Evolutionary conservation across 306 rosid genomes (phyloP).

Genomic region (Dryas octopetala): DNA sequence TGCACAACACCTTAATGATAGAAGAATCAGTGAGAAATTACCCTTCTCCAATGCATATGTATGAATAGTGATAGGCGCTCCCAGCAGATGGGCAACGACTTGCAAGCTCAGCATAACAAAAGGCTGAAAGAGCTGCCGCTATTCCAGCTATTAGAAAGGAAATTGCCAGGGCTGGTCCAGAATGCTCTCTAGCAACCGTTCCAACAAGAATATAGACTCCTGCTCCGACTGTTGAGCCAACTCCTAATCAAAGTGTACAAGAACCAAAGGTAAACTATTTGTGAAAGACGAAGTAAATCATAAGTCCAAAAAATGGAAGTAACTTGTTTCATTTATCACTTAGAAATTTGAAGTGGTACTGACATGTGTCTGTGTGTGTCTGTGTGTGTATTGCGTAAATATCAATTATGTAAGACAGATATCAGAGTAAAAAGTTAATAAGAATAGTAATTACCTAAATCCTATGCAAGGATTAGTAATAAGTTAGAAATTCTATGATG

Average conservation of each 20-base stretch:
- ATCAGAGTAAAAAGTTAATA: not conserved
- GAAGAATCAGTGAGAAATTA: constrained; percentile 23
- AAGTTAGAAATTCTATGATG: not conserved
- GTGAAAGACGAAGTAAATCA: not conserved
- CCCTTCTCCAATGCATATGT: constrained; percentile 97
- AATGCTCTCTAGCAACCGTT: constrained; percentile 87
- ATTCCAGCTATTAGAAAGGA: constrained; percentile 89
- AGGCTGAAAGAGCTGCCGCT: constrained; percentile 91
- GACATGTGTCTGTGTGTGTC: not conserved
- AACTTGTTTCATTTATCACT: not conserved
- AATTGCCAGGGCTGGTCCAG: constrained; percentile 83
- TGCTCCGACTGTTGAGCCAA: constrained; percentile 94
- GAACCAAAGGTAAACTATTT: not conserved
- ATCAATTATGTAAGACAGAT: not conserved
- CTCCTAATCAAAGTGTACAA: constrained; percentile 49
- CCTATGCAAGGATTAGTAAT: not conserved
- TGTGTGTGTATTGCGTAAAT: not conserved
- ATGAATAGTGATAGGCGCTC: constrained; percentile 96
- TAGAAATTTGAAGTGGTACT: not conserved
- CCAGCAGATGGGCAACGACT: constrained; percentile 98
- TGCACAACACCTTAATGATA: not conserved
- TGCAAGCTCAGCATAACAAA: constrained; percentile 94
- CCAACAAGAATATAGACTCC: constrained; percentile 98
- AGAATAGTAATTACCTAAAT: not conserved
- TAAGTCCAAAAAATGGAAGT: constrained; percentile 6